phyloP scores from a whole-genome alignment of 2,329 filamentous ascomycete genomes.

The Aspergillus sojae region DNA sequence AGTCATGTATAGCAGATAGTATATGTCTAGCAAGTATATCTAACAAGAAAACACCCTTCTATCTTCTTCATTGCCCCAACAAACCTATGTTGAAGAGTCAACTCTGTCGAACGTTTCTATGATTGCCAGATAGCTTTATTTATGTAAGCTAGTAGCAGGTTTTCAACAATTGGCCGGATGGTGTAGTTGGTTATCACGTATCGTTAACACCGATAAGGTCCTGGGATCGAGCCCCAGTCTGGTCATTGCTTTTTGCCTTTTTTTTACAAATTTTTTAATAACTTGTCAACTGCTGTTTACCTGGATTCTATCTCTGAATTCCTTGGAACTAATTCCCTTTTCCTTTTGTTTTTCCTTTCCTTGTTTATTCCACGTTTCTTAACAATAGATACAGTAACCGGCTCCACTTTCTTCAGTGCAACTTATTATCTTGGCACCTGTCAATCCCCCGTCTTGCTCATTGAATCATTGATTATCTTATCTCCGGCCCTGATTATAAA shows the following conservation, averaged over 20 bases:
- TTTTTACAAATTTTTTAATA: too few species aligned
- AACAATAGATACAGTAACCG: background rate
- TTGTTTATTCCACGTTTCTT: background rate
- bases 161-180: slow-evolving; percentile 27
- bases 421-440: background rate
- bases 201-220: slow-evolving; percentile 3
- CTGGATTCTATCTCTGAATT: too few species aligned
- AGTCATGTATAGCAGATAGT: background rate
- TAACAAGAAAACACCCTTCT: background rate
- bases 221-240: slow-evolving; percentile 7
- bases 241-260: background rate
- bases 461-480: slow-evolving; percentile 4
- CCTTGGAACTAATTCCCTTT: too few species aligned
- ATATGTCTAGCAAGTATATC: background rate
- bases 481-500: slow-evolving; percentile 9
- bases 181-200: slow-evolving; percentile 31
- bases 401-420: rapidly evolving
- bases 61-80: background rate
- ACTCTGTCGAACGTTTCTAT: rapidly evolving
- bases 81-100: background rate
- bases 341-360: background rate
- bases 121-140: rapidly evolving
- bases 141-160: rapidly evolving
- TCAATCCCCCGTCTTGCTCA: background rate
- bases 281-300: background rate